A percentile compares a stretch with the other conserved stretches of the same genome.
These are phyloP conservation scores for Citrullus amarus DNA, from an alignment of 306 rosid genomes.

Conservation along the genomic window DNA sequence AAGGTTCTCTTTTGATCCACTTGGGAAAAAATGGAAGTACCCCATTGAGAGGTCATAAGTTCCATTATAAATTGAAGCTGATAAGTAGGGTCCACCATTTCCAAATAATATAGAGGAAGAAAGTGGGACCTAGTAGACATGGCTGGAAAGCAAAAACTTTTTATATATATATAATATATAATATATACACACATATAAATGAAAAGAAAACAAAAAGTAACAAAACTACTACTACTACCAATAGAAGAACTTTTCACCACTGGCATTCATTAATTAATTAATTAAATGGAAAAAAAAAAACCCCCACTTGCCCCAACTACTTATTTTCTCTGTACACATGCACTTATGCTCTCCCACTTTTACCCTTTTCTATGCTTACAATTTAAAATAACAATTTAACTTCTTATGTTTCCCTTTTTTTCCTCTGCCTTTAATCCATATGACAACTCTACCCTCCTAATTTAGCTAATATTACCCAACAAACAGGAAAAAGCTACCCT, in stretches of 20 bases:
- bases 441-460: neutral
- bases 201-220: neutral
- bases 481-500: neutral
- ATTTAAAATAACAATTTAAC: neutral
- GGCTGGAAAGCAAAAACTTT: constrained; percentile 37
- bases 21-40: neutral
- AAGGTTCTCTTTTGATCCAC: neutral
- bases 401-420: neutral
- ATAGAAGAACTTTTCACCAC: neutral
- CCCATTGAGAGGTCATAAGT: neutral
- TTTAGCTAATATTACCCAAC: neutral
- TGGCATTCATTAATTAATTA: neutral
- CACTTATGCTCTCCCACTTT: neutral
- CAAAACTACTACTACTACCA: neutral
- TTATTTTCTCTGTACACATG: neutral
- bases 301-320: neutral
- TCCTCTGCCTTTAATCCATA: neutral
- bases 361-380: neutral
- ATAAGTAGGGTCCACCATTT: constrained; percentile 21
- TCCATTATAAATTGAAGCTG: neutral
- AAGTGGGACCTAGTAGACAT: constrained; percentile 16
- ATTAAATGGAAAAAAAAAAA: neutral
- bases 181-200: too few relatives aligned
- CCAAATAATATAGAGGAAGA: neutral
- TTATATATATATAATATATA: neutral